Conservation (phyloP, 495 filamentous ascomycete species). For the Ramalina intermedia region DNA sequence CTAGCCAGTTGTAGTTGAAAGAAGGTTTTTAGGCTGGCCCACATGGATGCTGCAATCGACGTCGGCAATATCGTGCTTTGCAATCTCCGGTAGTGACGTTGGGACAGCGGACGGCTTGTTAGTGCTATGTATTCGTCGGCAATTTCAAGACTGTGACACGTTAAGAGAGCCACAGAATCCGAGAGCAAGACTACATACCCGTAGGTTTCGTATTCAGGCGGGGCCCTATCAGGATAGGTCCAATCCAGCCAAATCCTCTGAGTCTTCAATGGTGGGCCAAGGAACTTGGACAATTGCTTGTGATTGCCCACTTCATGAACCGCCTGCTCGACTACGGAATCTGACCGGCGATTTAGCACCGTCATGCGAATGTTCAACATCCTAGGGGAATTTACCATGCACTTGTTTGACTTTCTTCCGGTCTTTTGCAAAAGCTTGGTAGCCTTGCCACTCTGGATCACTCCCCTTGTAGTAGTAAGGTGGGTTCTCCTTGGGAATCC, state of each 20-base stretch:
- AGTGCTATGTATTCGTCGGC: conserved; percentile 35
- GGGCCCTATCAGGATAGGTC: conserved; percentile 42
- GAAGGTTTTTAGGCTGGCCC: conserved; percentile 18
- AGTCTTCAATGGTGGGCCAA: conserved; percentile 31
- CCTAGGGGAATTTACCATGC: conserved; percentile 27
- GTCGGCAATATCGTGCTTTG: conserved; percentile 27
- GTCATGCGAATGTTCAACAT: too few relatives aligned
- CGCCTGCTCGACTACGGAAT: conserved; percentile 33
- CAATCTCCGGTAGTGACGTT: conserved; percentile 24
- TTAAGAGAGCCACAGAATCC: background rate
- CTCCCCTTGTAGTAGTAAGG: conserved; percentile 39
- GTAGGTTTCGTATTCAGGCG: conserved; percentile 42
- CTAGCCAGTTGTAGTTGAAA: conserved; percentile 16
- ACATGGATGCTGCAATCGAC: conserved; percentile 24
- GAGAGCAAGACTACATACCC: conserved; percentile 29
- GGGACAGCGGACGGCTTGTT: conserved; percentile 30
- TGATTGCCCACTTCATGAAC: conserved; percentile 26
- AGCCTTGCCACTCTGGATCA: conserved; percentile 61
- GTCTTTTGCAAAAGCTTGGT: conserved; percentile 43
- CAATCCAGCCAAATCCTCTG: conserved; percentile 29
- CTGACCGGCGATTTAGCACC: conserved; percentile 4
- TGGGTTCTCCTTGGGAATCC: conserved; percentile 34
- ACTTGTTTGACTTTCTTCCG: conserved; percentile 30
- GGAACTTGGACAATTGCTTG: conserved; percentile 21
- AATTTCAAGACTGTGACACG: conserved; percentile 34